A percentile compares a stretch with the other conserved stretches of the same genome.
Conservation (phyloP, 2,329 filamentous ascomycete genomes). For the Arthroderma uncinatum region DNA sequence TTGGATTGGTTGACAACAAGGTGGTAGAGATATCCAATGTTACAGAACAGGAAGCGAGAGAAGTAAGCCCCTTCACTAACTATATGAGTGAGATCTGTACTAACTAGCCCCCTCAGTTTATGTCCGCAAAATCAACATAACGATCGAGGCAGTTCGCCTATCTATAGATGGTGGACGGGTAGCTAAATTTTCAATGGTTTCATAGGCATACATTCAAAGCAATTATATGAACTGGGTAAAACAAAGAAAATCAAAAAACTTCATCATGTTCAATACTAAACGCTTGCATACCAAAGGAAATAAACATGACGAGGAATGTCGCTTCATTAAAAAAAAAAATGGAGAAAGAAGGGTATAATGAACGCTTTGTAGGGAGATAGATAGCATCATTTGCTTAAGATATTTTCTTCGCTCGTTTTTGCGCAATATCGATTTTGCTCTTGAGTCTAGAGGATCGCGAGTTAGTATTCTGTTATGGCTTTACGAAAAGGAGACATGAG, state of each 20-base stretch:
- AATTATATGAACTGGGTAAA: neutral
- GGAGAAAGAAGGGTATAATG: neutral
- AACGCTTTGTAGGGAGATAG: neutral
- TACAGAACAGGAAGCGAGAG: constrained; percentile 57
- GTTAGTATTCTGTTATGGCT: neutral
- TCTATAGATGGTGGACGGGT: neutral
- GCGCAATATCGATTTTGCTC: constrained; percentile 38
- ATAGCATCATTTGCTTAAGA: constrained; percentile 23
- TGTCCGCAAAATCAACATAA: constrained; percentile 14
- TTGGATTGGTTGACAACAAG: constrained; percentile 61
- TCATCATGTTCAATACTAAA: neutral
- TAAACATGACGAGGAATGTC: neutral
- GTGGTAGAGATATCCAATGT: constrained; percentile 55
- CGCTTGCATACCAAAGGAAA: neutral
- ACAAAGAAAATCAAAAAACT: neutral
- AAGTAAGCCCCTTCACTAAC: constrained; percentile 26
- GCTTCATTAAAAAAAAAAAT: neutral
- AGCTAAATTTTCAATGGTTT: neutral
- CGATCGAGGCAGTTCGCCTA: neutral
- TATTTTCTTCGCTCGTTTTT: constrained; percentile 38
- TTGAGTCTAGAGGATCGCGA: constrained; percentile 24
- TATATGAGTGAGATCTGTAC: neutral
- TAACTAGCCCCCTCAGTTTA: constrained; percentile 16
- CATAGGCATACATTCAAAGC: neutral
- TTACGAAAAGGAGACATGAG: neutral